Conservation (phyloP, 2,329 filamentous ascomycete species). For the Xylariaceae sp. region DNA sequence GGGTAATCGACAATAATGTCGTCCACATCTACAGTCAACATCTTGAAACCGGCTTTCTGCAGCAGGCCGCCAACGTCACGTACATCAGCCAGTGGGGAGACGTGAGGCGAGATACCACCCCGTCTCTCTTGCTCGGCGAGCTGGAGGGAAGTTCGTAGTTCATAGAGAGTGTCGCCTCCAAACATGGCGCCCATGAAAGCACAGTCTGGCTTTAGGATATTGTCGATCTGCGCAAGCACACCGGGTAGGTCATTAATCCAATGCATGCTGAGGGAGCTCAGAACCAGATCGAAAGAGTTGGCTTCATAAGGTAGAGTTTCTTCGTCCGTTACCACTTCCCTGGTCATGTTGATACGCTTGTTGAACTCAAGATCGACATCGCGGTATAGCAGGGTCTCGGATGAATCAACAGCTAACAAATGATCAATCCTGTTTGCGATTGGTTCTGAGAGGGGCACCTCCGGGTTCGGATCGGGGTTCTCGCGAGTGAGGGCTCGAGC, state of each 20-base stretch:
- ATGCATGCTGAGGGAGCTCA: slow-evolving; percentile 89
- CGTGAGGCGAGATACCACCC: slow-evolving; percentile 89
- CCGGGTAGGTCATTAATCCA: slow-evolving; percentile 98
- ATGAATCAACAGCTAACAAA: slow-evolving; percentile 83
- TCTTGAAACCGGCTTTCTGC: slow-evolving; percentile 87
- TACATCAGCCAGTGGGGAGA: slow-evolving; percentile 91
- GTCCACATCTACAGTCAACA: slow-evolving; percentile 95
- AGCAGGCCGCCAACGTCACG: slow-evolving; percentile 88
- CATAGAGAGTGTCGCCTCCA: slow-evolving; percentile 91
- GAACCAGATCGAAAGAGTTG: slow-evolving; percentile 83
- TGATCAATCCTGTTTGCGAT: slow-evolving; percentile 74
- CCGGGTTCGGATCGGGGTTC: slow-evolving; percentile 66
- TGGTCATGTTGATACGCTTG: slow-evolving; percentile 70
- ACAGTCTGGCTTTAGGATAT: slow-evolving; percentile 83
- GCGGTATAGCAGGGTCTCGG: slow-evolving; percentile 76
- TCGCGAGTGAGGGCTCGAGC: slow-evolving; percentile 78
- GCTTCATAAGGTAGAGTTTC: slow-evolving; percentile 78
- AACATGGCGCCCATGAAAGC: slow-evolving; percentile 97
- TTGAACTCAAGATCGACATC: slow-evolving; percentile 80
- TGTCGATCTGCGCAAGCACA: slow-evolving; percentile 82
- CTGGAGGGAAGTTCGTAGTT: slow-evolving; percentile 91
- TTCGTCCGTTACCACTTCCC: slow-evolving; percentile 75
- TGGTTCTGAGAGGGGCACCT: slow-evolving; percentile 61
- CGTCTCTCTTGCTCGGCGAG: slow-evolving; percentile 88
- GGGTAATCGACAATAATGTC: slow-evolving; percentile 97